A percentile compares a stretch with the other conserved stretches of the same genome.
Conservation (phyloP, 192 early-diverging fungal species). For the Coemansia nantahalensis region DNA sequence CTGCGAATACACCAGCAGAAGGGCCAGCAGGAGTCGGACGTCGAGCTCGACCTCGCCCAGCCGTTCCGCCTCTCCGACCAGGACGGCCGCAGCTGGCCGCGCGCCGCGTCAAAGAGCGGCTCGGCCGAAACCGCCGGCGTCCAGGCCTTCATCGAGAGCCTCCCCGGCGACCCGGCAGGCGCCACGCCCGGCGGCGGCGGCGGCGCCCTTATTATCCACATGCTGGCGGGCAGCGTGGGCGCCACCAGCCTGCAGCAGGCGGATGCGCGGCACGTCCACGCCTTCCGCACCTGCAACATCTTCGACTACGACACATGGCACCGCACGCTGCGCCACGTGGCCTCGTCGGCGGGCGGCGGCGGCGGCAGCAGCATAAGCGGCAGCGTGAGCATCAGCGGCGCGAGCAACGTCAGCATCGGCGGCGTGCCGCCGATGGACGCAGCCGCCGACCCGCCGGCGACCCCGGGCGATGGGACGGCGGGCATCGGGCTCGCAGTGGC, state of each 20-base stretch:
- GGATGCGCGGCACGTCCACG: conserved; percentile 8
- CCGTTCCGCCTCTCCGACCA: conserved; percentile 43
- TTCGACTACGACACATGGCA: conserved; percentile 47
- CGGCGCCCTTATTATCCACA: conserved; percentile 48
- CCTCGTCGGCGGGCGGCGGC: conserved; percentile 16
- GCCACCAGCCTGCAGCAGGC: conserved; percentile 12
- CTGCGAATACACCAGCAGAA: conserved; percentile 43
- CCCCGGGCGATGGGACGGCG: too few species aligned
- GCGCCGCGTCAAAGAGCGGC: conserved; percentile 22
- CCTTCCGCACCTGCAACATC: conserved; percentile 24
- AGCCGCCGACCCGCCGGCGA: too few species aligned
- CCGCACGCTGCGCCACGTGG: conserved; percentile 31
- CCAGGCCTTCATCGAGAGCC: conserved; percentile 16
- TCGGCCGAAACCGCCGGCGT: conserved; percentile 11
- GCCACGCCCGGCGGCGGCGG: conserved; percentile 5
- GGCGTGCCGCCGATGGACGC: conserved; percentile 9
- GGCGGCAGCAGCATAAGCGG: conserved; percentile 25
- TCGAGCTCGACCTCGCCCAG: conserved; percentile 37
- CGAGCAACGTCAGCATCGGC: conserved; percentile 30
- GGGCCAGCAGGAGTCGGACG: conserved; percentile 23
- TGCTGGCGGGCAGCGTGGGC: conserved; percentile 8
- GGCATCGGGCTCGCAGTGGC: conserved; percentile 8
- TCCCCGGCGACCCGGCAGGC: conserved; percentile 5
- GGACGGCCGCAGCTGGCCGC: conserved; percentile 40
- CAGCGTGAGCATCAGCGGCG: conserved; percentile 37